Evolutionary conservation across 176 grass and related monocot genomes (phyloP).

Genomic region (Aegilops tauschii): DNA sequence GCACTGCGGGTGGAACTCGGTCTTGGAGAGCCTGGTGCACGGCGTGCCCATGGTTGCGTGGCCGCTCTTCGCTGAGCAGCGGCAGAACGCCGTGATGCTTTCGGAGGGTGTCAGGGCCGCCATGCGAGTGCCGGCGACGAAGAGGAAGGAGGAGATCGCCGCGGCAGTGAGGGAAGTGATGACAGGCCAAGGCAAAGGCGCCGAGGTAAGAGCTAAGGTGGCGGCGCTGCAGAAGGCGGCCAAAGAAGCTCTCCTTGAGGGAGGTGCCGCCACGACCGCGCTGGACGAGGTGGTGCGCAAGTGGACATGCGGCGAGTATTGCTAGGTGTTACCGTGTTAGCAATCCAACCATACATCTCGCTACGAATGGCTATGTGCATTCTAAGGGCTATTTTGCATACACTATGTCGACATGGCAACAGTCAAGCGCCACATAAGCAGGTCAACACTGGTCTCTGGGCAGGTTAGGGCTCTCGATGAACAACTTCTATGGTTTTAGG

Average conservation of each 20-base stretch:
- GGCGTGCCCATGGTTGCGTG: slow-evolving; percentile 66
- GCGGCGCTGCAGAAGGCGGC: slow-evolving; percentile 23
- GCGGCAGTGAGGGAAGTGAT: slow-evolving; percentile 30
- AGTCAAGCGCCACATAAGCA: no score
- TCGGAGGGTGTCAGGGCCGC: background rate
- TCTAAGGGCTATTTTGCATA: no score
- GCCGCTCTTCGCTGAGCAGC: slow-evolving; percentile 56
- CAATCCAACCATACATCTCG: no score
- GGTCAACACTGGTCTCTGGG: no score
- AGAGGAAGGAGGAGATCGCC: slow-evolving; percentile 23
- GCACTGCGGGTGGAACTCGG: background rate
- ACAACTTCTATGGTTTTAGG: no score
- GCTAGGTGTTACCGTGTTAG: no score
- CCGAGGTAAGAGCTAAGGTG: slow-evolving; percentile 26
- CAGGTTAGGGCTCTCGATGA: no score
- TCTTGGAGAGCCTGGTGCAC: background rate
- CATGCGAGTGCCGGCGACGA: background rate
- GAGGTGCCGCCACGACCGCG: background rate
- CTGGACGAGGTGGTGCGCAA: slow-evolving; percentile 2
- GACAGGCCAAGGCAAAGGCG: background rate
- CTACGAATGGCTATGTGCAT: no score
- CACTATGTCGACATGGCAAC: no score
- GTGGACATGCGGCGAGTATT: background rate
- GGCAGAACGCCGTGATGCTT: slow-evolving; percentile 49
- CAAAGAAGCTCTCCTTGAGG: background rate